These are phyloP conservation scores for Dothidotthia symphoricarpi DNA, from an alignment of 2,329 filamentous ascomycete genomes.

Conservation along the genomic window DNA sequence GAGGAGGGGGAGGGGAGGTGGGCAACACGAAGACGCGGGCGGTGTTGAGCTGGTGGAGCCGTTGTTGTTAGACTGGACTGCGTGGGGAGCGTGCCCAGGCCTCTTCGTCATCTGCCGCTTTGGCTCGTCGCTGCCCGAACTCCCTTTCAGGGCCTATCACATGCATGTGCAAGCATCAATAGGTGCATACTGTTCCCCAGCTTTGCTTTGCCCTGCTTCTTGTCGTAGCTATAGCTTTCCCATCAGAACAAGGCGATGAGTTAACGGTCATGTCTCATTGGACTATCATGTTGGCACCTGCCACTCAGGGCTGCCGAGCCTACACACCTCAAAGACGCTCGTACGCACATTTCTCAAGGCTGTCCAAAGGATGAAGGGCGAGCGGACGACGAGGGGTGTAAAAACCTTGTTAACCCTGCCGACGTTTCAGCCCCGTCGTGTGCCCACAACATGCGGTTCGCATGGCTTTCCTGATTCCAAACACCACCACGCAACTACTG, in stretches of 20 bases:
- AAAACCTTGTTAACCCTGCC: no score
- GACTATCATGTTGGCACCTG: background rate
- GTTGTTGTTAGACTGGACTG: constrained; percentile 17
- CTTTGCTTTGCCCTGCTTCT: background rate
- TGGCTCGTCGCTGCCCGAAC: constrained; percentile 15
- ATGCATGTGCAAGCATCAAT: background rate
- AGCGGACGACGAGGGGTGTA: no score
- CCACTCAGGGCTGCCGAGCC: no score
- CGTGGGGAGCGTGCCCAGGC: constrained; percentile 27
- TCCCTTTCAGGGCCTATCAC: background rate
- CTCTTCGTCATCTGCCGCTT: constrained; percentile 21
- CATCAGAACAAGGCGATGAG: constrained; percentile 3
- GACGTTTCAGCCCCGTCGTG: no score
- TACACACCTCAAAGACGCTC: background rate
- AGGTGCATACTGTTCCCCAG: background rate
- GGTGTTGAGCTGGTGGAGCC: constrained; percentile 23
- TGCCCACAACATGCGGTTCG: constrained; percentile 10
- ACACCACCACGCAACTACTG: constrained; percentile 31
- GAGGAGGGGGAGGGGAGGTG: constrained; percentile 7
- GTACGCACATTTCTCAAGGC: no score
- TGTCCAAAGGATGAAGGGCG: no score
- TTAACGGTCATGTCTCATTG: constrained; percentile 10
- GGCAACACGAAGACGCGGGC: constrained; percentile 16
- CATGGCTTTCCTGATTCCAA: constrained; percentile 4
- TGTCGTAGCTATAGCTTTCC: background rate